Evolutionary conservation across 2,329 filamentous ascomycete genomes (phyloP).

Genomic region (Sporothrix brunneoviolacea): DNA sequence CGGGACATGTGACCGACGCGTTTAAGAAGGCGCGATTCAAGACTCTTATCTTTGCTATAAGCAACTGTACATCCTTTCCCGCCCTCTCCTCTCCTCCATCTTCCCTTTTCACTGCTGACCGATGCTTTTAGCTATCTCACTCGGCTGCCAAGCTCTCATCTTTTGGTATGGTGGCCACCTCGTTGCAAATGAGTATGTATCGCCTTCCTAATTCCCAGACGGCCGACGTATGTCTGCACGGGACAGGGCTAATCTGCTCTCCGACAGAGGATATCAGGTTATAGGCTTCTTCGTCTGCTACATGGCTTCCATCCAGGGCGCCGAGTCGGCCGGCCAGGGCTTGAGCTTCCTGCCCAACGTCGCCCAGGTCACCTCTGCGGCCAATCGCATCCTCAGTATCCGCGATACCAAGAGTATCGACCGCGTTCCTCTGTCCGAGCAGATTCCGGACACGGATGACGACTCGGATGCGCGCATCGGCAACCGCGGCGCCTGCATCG

Average conservation of each 20-base stretch:
- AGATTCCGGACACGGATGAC: slow-evolving; percentile 23
- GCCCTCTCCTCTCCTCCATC: neutral
- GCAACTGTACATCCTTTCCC: slow-evolving; percentile 49
- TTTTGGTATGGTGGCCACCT: slow-evolving; percentile 63
- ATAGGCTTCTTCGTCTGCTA: slow-evolving; percentile 42
- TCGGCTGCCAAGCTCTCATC: slow-evolving; percentile 57
- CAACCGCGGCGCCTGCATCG: slow-evolving; percentile 40
- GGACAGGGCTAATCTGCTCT: no score
- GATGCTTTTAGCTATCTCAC: slow-evolving; percentile 35
- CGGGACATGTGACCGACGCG: slow-evolving; percentile 51
- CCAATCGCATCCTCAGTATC: slow-evolving; percentile 26
- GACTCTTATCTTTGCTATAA: slow-evolving; percentile 61
- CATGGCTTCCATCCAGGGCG: slow-evolving; percentile 60
- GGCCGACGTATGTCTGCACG: no score
- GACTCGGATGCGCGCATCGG: slow-evolving; percentile 22
- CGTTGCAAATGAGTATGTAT: slow-evolving; percentile 32
- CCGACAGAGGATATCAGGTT: slow-evolving; percentile 37
- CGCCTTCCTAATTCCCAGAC: no score
- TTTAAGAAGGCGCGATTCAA: slow-evolving; percentile 55
- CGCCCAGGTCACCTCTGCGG: slow-evolving; percentile 26
- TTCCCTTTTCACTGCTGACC: neutral
- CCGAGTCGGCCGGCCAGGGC: slow-evolving; percentile 59
- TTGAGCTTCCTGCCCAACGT: slow-evolving; percentile 39
- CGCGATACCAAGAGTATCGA: slow-evolving; percentile 19
- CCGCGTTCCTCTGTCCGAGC: slow-evolving; percentile 22